Conservation (phyloP, 208 protist genomes). For the Wallacemonas sp. region DNA sequence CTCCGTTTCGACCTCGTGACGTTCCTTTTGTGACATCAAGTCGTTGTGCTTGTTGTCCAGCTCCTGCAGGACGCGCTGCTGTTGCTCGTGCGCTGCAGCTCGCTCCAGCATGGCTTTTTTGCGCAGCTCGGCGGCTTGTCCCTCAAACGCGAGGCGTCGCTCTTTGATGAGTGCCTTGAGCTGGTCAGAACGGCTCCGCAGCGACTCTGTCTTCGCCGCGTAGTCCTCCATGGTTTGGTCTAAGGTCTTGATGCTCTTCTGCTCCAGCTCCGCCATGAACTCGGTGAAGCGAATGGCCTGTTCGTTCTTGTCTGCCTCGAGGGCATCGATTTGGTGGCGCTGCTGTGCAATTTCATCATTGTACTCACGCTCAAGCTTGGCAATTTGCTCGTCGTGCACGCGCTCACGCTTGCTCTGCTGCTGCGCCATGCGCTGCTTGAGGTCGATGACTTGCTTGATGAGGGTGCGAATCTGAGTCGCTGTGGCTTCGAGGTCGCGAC, state of each 20-base stretch:
- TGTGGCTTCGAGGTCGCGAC: constrained; percentile 90
- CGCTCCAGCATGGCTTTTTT: constrained; percentile 38
- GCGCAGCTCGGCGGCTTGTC: constrained; percentile 49
- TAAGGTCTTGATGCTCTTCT: constrained; percentile 57
- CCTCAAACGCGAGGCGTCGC: constrained; percentile 56
- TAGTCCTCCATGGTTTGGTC: constrained; percentile 89
- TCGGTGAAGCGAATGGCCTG: constrained; percentile 96
- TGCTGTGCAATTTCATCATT: constrained; percentile 69
- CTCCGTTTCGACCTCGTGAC: constrained; percentile 79
- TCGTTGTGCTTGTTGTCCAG: constrained; percentile 68
- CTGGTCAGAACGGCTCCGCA: constrained; percentile 75
- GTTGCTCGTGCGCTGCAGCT: constrained; percentile 45
- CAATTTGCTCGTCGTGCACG: constrained; percentile 92
- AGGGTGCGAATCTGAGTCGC: constrained; percentile 64
- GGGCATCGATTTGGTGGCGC: constrained; percentile 59
- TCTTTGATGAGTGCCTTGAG: constrained; percentile 77
- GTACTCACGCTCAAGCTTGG: constrained; percentile 88
- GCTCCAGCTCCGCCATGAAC: constrained; percentile 87
- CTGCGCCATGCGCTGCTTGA: constrained; percentile 94
- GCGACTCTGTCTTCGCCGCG: constrained; percentile 88
- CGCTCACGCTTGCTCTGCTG: constrained; percentile 94
- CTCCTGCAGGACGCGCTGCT: constrained; percentile 40
- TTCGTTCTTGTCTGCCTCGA: constrained; percentile 89
- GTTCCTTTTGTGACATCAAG: constrained; percentile 62
- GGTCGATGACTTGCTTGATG: constrained; percentile 86